Evolutionary conservation across 2,329 filamentous ascomycete genomes (phyloP).

Genomic region (Pyrenochaeta sp.): DNA sequence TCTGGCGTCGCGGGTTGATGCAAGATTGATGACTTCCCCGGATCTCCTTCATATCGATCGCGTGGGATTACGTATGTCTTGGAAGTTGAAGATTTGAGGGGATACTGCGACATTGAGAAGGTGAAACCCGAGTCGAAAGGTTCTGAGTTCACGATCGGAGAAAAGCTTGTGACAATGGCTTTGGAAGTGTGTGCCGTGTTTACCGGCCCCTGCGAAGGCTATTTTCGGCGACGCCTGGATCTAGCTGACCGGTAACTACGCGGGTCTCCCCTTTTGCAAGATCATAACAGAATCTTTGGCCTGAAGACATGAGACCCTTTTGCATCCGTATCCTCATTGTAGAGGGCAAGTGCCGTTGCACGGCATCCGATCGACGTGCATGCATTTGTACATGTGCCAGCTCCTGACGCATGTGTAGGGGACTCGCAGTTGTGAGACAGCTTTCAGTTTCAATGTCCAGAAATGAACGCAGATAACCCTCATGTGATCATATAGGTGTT

Average conservation of each 20-base stretch:
- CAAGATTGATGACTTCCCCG: neutral
- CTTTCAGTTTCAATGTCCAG: too few relatives aligned
- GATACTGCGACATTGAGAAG: neutral
- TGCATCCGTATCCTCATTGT: neutral
- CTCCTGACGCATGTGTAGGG: too few relatives aligned
- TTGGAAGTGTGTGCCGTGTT: neutral
- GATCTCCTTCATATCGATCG: neutral
- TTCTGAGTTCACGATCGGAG: neutral
- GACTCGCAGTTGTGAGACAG: too few relatives aligned
- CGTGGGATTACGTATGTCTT: neutral
- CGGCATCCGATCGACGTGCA: neutral
- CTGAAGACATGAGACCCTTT: neutral
- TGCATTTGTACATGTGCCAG: too few relatives aligned
- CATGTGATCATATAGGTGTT: too few relatives aligned
- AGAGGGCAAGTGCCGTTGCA: neutral
- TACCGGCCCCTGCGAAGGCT: neutral
- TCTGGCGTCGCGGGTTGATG: neutral
- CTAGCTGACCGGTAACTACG: neutral
- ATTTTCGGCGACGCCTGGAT: constrained; percentile 1
- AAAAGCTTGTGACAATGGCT: neutral
- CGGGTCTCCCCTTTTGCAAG: neutral
- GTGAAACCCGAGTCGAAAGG: neutral
- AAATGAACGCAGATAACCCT: too few relatives aligned
- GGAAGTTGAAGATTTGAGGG: neutral
- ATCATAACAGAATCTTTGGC: neutral